A percentile compares a stretch with the other conserved stretches of the same genome.
These are phyloP conservation scores for Bacidia rubella DNA, from an alignment of 495 filamentous ascomycete genomes.

Conservation along the genomic window DNA sequence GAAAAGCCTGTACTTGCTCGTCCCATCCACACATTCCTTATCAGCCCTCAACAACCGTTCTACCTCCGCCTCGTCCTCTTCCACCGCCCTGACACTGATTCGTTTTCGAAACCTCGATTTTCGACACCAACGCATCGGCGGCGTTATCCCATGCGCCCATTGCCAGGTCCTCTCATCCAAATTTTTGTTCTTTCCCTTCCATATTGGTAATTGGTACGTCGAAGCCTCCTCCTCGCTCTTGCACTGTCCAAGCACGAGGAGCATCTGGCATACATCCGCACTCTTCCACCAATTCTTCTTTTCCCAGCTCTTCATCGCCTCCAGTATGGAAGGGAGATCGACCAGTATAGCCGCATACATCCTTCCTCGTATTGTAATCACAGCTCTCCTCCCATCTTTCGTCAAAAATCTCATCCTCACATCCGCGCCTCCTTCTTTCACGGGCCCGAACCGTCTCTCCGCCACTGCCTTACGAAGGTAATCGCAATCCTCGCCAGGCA, in stretches of 20 bases:
- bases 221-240: constrained; percentile 59
- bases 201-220: constrained; percentile 45
- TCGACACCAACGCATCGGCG: constrained; percentile 75
- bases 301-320: constrained; percentile 96
- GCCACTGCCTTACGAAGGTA: constrained; percentile 57
- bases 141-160: constrained; percentile 85
- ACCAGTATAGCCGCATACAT: constrained; percentile 72
- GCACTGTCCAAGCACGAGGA: constrained; percentile 63
- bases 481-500: constrained; percentile 72
- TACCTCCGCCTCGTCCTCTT: constrained; percentile 74
- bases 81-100: constrained; percentile 69
- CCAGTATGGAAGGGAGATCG: constrained; percentile 81
- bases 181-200: constrained; percentile 27
- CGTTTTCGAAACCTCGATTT: constrained; percentile 78
- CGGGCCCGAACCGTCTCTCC: constrained; percentile 57
- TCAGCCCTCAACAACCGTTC: constrained; percentile 63
- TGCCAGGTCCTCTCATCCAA: constrained; percentile 50
- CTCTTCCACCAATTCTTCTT: constrained; percentile 77
- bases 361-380: constrained; percentile 53
- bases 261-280: constrained; percentile 90
- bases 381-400: constrained; percentile 56
- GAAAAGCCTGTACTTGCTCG: constrained; percentile 28
- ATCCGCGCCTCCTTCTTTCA: constrained; percentile 48
- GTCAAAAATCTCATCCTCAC: constrained; percentile 69
- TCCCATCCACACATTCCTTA: constrained; percentile 34